Evolutionary conservation across 208 protist genomes (phyloP).

Genomic region (Acanthamoeba quina): DNA sequence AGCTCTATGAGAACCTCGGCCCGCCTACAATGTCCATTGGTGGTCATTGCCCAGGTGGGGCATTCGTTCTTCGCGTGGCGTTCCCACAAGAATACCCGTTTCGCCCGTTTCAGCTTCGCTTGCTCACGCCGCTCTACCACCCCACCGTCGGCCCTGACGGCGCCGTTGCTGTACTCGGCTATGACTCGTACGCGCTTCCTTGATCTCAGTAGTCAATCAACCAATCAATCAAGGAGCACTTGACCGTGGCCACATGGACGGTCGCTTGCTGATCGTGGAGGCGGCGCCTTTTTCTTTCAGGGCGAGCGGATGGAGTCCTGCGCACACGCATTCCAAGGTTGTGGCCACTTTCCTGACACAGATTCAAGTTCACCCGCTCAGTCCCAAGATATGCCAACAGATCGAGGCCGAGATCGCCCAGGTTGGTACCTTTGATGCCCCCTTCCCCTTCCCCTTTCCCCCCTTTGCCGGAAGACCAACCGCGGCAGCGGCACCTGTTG

Average conservation of each 20-base stretch:
- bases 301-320: neutral
- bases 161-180: neutral
- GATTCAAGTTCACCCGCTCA: neutral
- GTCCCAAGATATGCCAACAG: neutral
- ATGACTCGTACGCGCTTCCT: neutral
- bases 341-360: neutral
- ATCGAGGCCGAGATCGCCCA: neutral
- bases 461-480: no score
- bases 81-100: neutral
- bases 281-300: no score
- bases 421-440: no score
- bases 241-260: no score
- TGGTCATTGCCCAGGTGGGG: no score
- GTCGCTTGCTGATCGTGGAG: no score
- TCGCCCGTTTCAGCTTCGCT: neutral
- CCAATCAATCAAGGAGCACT: no score
- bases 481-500: no score
- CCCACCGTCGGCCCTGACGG: neutral
- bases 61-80: neutral
- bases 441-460: no score
- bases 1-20: no score
- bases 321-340: neutral
- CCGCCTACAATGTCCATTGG: no score
- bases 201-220: no score
- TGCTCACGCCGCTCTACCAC: constrained; percentile 16